Base-by-base conservation (phyloP, 2,329 filamentous ascomycete genomes). In the Lizonia empirigonia region DNA sequence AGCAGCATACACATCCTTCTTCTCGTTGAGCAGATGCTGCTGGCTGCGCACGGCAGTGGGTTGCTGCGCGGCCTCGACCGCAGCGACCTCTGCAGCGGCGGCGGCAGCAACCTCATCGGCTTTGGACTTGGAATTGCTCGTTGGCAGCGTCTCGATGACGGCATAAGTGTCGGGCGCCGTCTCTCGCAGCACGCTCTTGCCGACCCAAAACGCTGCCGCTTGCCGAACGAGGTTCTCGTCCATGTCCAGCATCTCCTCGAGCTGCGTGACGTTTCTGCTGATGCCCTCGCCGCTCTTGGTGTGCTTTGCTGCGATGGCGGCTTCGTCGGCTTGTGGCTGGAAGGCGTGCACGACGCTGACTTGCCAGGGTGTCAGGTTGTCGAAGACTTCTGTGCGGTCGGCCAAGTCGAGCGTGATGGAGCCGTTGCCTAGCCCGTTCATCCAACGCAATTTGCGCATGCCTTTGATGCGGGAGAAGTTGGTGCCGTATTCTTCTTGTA, bases 321-420 rank as follows among this genome's bases (percentile, higher is more conserved):
- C 68, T 13, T 72, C 70, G n/a, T 66, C 62, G 1, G 70, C 67
- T 7, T 78, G 71, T 3, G 75, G 75, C 53, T 89, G 81, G 69
- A 97, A 97, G 1, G 89, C 88, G 68, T 91, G 86, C 53, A 97
- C 91, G 29, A 97, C 88, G 7, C 88, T 88, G 5, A 92, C 91
- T 72, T 96, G 90, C 80, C 91, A 95, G 1, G 90, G 90, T 53
- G 90, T 90, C 58, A 84, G 86, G 49, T 91, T 87, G 29, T 91
- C 85, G 45, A 89, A 82, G 34, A 82, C 80, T 48, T 96, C 79
- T 0, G 82, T 84, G 18, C 94, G 87, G 72, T 97, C 94, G 60
- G 88, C 83, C 1, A 99, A 79, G 59, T 93, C 88, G 1, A 99
- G 81, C 57, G 90, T 88, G 7, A 99, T 86, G 0, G 82, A 86